These are phyloP conservation scores for Penicillium coprophilum DNA, from an alignment of 495 filamentous ascomycete genomes.

Conservation along the genomic window DNA sequence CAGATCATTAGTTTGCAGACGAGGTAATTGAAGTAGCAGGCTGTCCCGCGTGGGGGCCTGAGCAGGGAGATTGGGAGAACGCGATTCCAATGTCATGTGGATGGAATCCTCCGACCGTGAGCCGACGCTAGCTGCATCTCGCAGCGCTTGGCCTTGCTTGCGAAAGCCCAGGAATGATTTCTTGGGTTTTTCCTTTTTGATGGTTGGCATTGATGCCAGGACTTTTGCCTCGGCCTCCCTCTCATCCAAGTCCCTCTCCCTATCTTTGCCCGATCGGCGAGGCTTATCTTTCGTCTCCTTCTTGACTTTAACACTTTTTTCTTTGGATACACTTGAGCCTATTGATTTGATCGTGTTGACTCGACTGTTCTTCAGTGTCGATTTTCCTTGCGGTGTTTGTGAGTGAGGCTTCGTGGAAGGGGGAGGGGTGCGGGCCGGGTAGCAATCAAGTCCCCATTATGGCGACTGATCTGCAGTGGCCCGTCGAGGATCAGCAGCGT, in stretches of 20 bases:
- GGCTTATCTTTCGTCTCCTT: neutral
- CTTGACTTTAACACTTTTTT: neutral
- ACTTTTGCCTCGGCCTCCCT: neutral
- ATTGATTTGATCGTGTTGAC: neutral
- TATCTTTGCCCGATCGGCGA: slow-evolving; percentile 1
- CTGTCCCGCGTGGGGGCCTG: slow-evolving; percentile 23
- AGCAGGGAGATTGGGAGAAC: slow-evolving; percentile 16
- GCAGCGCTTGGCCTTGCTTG: slow-evolving; percentile 7
- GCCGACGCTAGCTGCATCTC: slow-evolving; percentile 5
- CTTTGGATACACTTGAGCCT: neutral
- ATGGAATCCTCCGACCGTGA: slow-evolving; percentile 7
- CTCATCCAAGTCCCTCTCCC: slow-evolving; percentile 3
- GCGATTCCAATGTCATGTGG: slow-evolving; percentile 10
- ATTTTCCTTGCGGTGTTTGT: neutral
- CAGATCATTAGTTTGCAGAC: slow-evolving; percentile 37
- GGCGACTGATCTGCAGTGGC: slow-evolving; percentile 41
- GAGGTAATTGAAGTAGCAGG: slow-evolving; percentile 36
- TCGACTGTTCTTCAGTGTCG: neutral
- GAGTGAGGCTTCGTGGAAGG: slow-evolving; percentile 30
- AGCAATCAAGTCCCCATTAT: slow-evolving; percentile 39
- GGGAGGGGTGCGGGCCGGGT: slow-evolving; percentile 40
- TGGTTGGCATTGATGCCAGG: neutral
- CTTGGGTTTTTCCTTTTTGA: slow-evolving; percentile 8
- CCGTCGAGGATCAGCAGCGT: slow-evolving; percentile 27
- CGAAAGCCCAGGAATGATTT: slow-evolving; percentile 10